Evolutionary conservation across 2,329 filamentous ascomycete genomes (phyloP), one percentile per base, ranked within the genome.

Genomic region (Paracoccidioides brasiliensis): DNA sequence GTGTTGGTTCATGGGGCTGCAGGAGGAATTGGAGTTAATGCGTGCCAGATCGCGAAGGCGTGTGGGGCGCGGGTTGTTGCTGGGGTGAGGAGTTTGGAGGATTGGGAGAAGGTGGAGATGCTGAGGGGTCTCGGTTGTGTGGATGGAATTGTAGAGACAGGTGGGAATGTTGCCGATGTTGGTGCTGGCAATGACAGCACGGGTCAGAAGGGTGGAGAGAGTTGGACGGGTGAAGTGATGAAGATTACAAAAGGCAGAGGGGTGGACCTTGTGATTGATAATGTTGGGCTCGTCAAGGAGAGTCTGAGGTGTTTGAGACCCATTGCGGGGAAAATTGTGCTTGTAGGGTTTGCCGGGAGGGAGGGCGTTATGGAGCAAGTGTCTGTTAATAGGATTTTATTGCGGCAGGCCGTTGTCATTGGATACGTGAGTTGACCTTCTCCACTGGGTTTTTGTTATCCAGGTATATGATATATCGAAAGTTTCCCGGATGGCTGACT

Each of bases 281-380:
- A 76, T 6, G 79, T 82, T 9, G 80, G 80, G 0, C 70, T 79
- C 30, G 78, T 83, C 6, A 73, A 77, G 57, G 73, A 74, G 56
- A 78, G 77, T 42, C 64, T 83, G 33, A 75, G 75, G 56, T 80
- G 78, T 59, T 66, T 80, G 37, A 78, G 72, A 30, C 41, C 54
- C 1, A 77, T 80, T 62, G 71, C 74, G 40, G 80, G 80, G 0
- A 68, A 75, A 37, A 66, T 84, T 15, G 71, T 84, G 2, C 69
- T 83, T 33, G 72, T 82, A 2, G 80, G 80, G 0, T 84, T 83
- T 63, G 80, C 79, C 5, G 80, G 76, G 0, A 69, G 75, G 51
- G 72, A 67, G 14, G 77, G 78, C 0, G 66, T 74, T 6, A 76
- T 82, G 68, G 80, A 83, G 63, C 70, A 71, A 42, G 69, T 82